Conservation (phyloP, 179 eudicot genomes). For the Spergularia azorica region DNA sequence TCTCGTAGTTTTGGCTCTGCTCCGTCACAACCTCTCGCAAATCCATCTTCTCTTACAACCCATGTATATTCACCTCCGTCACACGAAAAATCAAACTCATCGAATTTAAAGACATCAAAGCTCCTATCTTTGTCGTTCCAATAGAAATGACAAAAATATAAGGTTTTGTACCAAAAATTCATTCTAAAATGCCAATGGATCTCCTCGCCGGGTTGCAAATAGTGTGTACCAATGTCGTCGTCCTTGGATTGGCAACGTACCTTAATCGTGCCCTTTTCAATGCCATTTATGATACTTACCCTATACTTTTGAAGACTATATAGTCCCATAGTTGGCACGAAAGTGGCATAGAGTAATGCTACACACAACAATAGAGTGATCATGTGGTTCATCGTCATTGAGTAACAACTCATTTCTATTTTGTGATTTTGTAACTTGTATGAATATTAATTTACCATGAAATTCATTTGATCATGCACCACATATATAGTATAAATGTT, state of each 20-base stretch:
- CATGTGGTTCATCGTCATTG: background rate
- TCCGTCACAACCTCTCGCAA: too few species aligned
- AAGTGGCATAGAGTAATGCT: background rate
- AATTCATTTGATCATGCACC: background rate
- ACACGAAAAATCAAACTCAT: background rate
- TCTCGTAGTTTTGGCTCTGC: too few species aligned
- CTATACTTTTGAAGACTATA: background rate
- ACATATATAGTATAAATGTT: background rate
- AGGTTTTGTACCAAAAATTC: background rate
- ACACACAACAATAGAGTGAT: background rate
- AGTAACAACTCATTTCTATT: background rate
- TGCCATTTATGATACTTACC: background rate
- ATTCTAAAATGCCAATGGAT: background rate
- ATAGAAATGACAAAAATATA: too few species aligned
- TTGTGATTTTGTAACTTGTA: background rate
- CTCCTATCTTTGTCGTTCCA: background rate
- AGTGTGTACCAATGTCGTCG: background rate
- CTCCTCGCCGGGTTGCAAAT: background rate
- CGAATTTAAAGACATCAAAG: background rate
- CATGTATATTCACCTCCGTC: background rate
- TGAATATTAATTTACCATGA: background rate
- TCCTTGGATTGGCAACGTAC: background rate
- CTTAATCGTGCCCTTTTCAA: background rate
- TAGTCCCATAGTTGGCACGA: conserved; percentile 6
- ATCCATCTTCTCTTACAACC: too few species aligned